Evolutionary conservation across 257 asterid genomes (phyloP).

Genomic region (Salvia rosmarinus): DNA sequence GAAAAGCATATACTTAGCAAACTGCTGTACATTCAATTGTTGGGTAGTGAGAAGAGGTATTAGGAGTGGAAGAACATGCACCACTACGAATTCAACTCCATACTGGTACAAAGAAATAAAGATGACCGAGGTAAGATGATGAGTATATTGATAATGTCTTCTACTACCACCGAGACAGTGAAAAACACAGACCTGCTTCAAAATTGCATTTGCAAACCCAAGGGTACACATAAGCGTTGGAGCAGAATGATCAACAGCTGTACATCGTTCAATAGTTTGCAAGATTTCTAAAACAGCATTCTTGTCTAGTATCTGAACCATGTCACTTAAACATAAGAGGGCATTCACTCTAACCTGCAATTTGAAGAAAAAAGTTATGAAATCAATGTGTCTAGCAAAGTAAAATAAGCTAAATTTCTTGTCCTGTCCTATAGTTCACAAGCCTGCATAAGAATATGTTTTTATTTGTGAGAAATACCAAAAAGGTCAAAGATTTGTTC

Average conservation of each 20-base stretch:
- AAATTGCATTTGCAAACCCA: constrained; percentile 83
- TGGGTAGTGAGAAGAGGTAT: constrained; percentile 88
- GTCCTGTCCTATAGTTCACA: constrained; percentile 6
- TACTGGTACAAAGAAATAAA: constrained; percentile 56
- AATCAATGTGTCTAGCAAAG: not conserved
- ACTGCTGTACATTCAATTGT: constrained; percentile 95
- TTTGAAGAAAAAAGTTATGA: constrained; percentile 34
- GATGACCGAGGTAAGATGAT: constrained; percentile 27
- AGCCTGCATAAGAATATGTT: not conserved
- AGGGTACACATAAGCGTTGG: constrained; percentile 99
- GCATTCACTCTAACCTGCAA: constrained; percentile 98
- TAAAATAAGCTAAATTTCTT: constrained; percentile 2
- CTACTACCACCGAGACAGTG: constrained; percentile 9
- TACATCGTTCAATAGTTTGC: constrained; percentile 92
- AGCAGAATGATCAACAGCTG: constrained; percentile 97
- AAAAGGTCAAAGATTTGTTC: not conserved
- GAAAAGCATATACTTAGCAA: constrained; percentile 93
- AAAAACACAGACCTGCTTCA: constrained; percentile 73
- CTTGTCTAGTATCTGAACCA: constrained; percentile 90
- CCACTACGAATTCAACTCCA: constrained; percentile 89
- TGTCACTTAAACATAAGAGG: constrained; percentile 77
- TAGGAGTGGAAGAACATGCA: constrained; percentile 88
- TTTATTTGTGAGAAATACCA: constrained; percentile 9
- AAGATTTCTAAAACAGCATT: constrained; percentile 69
- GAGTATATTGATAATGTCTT: constrained; percentile 17